Evolutionary conservation across 176 grass and related monocot genomes (phyloP).

Genomic region (Chrysopogon serrulatus): DNA sequence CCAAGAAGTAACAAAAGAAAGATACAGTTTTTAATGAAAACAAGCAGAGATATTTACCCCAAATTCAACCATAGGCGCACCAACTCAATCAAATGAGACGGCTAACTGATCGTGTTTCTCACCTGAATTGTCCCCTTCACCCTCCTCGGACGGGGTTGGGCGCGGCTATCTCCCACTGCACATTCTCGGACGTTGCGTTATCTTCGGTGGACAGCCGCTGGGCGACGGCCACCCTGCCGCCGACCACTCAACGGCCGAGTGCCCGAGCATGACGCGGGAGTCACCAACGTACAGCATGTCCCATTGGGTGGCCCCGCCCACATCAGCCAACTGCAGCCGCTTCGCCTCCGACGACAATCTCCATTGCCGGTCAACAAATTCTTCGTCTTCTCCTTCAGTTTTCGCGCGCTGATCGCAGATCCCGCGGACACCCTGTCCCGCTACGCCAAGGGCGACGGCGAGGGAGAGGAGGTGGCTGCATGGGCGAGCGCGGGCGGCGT

Average conservation of each 20-base stretch:
- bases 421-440: no score
- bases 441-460: no score
- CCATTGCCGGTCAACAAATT: no score
- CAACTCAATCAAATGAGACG: not conserved
- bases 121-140: constrained; percentile 97
- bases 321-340: constrained; percentile 60
- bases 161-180: constrained; percentile 45
- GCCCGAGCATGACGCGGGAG: constrained; percentile 80
- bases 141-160: constrained; percentile 74
- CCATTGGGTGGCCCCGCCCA: constrained; percentile 59
- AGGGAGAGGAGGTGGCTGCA: no score
- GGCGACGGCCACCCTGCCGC: constrained; percentile 41
- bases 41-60: not conserved
- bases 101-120: not conserved
- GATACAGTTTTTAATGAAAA: not conserved
- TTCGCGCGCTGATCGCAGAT: no score
- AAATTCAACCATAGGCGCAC: not conserved
- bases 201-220: constrained; percentile 70
- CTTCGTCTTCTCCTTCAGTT: no score
- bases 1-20: not conserved
- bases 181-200: constrained; percentile 61
- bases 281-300: constrained; percentile 86
- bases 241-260: constrained; percentile 30
- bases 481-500: no score
- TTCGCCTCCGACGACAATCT: no score